Base-by-base conservation (phyloP, 2,329 filamentous ascomycete species). In the Ceratocystis ficicola region DNA sequence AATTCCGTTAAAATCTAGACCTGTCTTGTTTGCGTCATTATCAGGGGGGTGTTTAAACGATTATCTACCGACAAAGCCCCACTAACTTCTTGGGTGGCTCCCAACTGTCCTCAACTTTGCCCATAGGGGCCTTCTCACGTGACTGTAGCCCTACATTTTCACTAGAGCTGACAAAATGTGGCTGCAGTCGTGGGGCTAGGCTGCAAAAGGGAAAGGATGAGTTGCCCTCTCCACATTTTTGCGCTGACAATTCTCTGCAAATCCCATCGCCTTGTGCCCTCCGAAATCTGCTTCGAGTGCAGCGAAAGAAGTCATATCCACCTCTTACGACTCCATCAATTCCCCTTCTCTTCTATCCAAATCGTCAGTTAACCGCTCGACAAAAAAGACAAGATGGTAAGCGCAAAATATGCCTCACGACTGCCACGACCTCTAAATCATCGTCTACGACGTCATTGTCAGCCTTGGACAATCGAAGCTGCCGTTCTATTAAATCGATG, bases 311-410 rank as follows among this genome's bases (percentile, higher is more conserved):
- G 63, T 63, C 66, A 59, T 67, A 67, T 64, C 63, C 44, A 65
- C 63, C 63, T 62, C 64, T 67, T 62, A 67, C 66, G 66, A 65
- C 66, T 67, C 60, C 50, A 59, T 65, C 50, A 65, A 62, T 65
- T 67, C 63, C 66, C 63, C 63, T 67, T 65, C 64, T 48, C 63
- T 63, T 63, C 63, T 50, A 65, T 67, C 60, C 62, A 64, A 67
- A 65, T 67, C 60, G 66, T 65, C 63, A 67, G 66, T 67, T 67
- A 65, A 65, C 66, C 66, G 60, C 63, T 67, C 63, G 66, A 67
- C 66, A 67, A 67, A 65, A 67, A 64, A 82, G 80, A 80, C 84
- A 87, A 86, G 77, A 87, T 87, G 85, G 85, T 87, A 83, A 85
- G 84, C 75, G 73, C 73, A 72, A 69, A 70, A 64, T 22, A 41